These are phyloP conservation scores for Dactylorhiza incarnata DNA, from an alignment of 106 monocot species.

Conservation along the genomic window DNA sequence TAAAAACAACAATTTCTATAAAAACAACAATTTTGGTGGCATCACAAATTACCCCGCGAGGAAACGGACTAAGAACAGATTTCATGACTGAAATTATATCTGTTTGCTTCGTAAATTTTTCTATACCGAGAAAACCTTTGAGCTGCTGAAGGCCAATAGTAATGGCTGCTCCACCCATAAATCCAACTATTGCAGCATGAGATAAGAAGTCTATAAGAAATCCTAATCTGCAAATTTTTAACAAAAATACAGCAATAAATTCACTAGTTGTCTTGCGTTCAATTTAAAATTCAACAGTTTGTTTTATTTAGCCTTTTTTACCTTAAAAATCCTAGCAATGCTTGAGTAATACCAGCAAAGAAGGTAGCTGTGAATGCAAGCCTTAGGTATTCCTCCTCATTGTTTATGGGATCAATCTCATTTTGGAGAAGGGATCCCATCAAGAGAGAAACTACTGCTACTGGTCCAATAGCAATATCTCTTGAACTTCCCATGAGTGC, in stretches of 20 bases:
- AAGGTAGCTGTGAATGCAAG: conserved; percentile 68
- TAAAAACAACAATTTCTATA: conserved; percentile 2
- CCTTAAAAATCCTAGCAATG: conserved; percentile 31
- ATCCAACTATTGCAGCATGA: conserved; percentile 64
- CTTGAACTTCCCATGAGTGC: conserved; percentile 65
- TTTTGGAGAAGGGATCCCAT: conserved; percentile 40
- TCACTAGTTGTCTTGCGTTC: neutral
- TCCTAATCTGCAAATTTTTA: conserved; percentile 34
- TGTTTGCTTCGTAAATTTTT: conserved; percentile 36
- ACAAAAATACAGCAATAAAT: neutral
- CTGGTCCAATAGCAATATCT: conserved; percentile 66
- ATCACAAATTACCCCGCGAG: conserved; percentile 33
- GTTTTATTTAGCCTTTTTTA: conserved; percentile 2
- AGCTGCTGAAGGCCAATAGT: conserved; percentile 69
- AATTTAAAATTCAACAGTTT: neutral
- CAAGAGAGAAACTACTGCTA: conserved; percentile 56
- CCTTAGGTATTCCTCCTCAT: conserved; percentile 29
- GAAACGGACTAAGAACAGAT: conserved; percentile 30
- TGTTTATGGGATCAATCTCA: conserved; percentile 36
- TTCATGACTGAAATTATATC: conserved; percentile 48
- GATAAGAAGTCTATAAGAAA: conserved; percentile 67
- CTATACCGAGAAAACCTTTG: conserved; percentile 54
- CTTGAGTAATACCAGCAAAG: conserved; percentile 53
- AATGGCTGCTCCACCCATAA: conserved; percentile 66
- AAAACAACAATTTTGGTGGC: too few relatives aligned